Percentiles rank a stretch among this genome's conserved stretches.
phyloP scores from a whole-genome alignment of 139 green algal species.

The Coccomyxa sp. region DNA sequence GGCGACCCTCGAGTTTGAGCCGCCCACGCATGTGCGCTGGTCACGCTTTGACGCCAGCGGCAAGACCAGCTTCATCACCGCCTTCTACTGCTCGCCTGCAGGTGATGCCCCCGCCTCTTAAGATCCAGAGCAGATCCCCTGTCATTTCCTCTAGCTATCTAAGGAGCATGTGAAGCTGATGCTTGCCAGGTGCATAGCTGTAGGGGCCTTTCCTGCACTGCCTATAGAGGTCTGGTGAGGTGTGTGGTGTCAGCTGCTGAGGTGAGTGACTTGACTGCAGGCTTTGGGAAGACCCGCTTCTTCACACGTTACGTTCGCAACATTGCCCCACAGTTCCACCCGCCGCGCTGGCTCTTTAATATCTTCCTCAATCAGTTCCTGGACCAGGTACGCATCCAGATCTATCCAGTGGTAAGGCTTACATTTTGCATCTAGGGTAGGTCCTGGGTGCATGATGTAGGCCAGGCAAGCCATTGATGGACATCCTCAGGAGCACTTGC shows the following conservation, averaged over 20 bases:
- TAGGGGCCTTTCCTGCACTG: too few species aligned
- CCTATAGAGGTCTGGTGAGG: too few species aligned
- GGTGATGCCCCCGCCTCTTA: too few species aligned
- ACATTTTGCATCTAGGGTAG: too few species aligned
- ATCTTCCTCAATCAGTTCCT: constrained; percentile 23
- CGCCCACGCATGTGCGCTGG: constrained; percentile 14
- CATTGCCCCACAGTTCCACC: constrained; percentile 17
- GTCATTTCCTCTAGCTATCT: too few species aligned
- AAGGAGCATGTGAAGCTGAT: too few species aligned
- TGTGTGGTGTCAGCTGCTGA: too few species aligned
- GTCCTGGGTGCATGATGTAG: too few species aligned
- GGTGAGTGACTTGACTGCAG: too few species aligned
- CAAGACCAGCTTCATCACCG: constrained; percentile 20
- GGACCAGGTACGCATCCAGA: constrained; percentile 7
- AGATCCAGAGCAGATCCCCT: too few species aligned
- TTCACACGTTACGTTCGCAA: constrained; percentile 17
- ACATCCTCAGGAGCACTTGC: neutral
- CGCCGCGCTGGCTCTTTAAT: constrained; percentile 18
- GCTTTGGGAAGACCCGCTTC: constrained; percentile 15
- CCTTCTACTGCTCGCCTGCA: constrained; percentile 16
- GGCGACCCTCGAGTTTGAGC: constrained; percentile 17
- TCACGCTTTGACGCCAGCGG: constrained; percentile 6
- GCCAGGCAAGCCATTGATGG: neutral
- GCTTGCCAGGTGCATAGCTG: too few species aligned
- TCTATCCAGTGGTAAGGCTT: too few species aligned